Evolutionary conservation across 1,284 basidiomycete genomes (phyloP), one percentile per base, ranked within the genome.

Genomic region (Omphalotus olearius): DNA sequence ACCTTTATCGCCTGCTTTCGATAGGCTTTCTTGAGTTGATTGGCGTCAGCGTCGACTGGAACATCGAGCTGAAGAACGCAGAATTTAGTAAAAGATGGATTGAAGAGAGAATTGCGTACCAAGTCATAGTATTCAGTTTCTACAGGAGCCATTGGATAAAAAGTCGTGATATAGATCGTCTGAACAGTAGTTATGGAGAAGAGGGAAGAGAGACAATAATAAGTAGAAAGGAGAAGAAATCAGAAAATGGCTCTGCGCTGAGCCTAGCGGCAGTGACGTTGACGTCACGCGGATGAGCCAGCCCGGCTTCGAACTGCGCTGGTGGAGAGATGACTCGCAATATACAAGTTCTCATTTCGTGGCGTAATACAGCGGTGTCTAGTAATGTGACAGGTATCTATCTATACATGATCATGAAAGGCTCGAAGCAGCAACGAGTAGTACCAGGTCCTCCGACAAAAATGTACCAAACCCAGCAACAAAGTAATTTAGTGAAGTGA

Each of bases 1-100:
- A 93, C 93, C 78, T 91, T 91, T 79, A 98, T 95, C 18, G 96
- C 95, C 57, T 90, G 86, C 69, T 91, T 97, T 58, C 96, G 79
- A 70, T 98, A 98, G 1, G 92, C 93, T 73, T 95, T 98, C 77
- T 98, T 99, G 60, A 98, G 71, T 54, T 88, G 83, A 3, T 83
- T 84, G 59, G 92, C 91, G 57, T 77, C 71, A 47, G 69, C 75
- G 63, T 79, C 75, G 43, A 70, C 66, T 2, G 65, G 57, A 18
- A 78, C 76, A 20, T 66, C 74, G 20, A 79, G 69, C 76, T 79
- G 60, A 33, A 33, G 37, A 50, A 26, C 16, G 7, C 5, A 23
- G 14, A 51, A 46, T 30, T 20, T 35, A 28, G 7, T 23, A 26
- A 26, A 25, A 17, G 37, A 25, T 18, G 44, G 40, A 37, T 11